phyloP scores from a whole-genome alignment of 2,329 filamentous ascomycete species.

The Pseudogymnoascus sp. region DNA sequence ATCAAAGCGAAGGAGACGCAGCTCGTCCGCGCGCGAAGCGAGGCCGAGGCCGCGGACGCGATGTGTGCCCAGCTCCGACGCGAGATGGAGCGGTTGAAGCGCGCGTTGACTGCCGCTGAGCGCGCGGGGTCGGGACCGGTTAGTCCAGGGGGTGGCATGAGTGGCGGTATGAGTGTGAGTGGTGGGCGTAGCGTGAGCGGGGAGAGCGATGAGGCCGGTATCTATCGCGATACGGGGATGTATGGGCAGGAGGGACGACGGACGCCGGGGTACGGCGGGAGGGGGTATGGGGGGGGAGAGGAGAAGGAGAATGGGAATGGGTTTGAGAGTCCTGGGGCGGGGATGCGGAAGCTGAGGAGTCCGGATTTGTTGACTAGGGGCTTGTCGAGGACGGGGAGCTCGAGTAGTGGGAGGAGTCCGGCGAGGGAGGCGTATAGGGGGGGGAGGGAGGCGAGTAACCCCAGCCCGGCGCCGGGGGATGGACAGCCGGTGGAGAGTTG shows the following conservation, averaged over 20 bases:
- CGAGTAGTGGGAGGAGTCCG: slow-evolving; percentile 27
- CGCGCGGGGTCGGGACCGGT: slow-evolving; percentile 35
- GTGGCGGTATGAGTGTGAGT: slow-evolving; percentile 33
- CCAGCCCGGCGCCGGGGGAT: slow-evolving; percentile 24
- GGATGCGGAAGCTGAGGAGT: slow-evolving; percentile 21
- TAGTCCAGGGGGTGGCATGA: slow-evolving; percentile 18
- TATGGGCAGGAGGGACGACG: slow-evolving; percentile 16
- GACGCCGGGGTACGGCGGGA: slow-evolving; percentile 24
- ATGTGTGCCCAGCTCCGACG: slow-evolving; percentile 76
- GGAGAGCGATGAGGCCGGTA: slow-evolving; percentile 51
- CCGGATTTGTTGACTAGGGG: slow-evolving; percentile 19
- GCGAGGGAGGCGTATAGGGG: slow-evolving; percentile 24
- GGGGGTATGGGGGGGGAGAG: slow-evolving; percentile 53
- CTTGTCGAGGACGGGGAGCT: slow-evolving; percentile 14
- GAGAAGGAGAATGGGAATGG: slow-evolving; percentile 75
- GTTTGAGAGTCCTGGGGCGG: not conserved
- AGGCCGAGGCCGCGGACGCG: slow-evolving; percentile 82
- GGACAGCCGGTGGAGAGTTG: slow-evolving; percentile 76
- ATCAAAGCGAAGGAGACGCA: slow-evolving; percentile 99
- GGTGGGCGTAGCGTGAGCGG: slow-evolving; percentile 37
- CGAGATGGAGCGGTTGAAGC: slow-evolving; percentile 89
- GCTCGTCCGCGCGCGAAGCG: slow-evolving; percentile 81
- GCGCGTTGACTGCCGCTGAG: slow-evolving; percentile 63
- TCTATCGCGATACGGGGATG: slow-evolving; percentile 45
- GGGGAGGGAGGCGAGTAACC: slow-evolving; percentile 23